phyloP scores from a whole-genome alignment of 371 early-diverging fungal genomes.

The Mucor lusitanicus region DNA sequence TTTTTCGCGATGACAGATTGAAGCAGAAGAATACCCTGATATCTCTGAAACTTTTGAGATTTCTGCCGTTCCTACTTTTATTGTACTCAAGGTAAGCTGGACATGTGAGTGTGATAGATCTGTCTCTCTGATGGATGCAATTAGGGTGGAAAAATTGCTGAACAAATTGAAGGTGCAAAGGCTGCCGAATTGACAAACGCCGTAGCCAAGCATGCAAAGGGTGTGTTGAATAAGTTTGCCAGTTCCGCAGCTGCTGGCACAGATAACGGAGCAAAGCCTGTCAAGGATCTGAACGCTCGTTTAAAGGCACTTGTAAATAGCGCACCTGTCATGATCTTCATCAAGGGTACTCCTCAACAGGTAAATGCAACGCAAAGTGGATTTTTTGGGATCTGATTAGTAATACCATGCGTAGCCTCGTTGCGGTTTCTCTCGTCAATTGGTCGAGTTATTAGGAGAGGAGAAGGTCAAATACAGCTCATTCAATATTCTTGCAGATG shows the following conservation, averaged over 20 bases:
- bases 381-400: not conserved
- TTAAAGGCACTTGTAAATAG: conserved; percentile 71
- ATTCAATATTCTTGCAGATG: conserved; percentile 90
- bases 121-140: not conserved
- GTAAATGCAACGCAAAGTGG: conserved; percentile 21
- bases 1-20: conserved; percentile 53
- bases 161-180: conserved; percentile 89
- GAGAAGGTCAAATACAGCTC: conserved; percentile 74
- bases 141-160: conserved; percentile 70
- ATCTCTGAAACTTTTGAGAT: conserved; percentile 87
- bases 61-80: conserved; percentile 89
- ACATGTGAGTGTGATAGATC: not conserved
- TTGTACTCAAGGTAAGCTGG: conserved; percentile 71
- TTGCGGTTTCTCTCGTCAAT: conserved; percentile 79
- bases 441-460: conserved; percentile 69
- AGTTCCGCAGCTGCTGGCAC: conserved; percentile 29
- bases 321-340: conserved; percentile 86
- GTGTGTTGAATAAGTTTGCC: conserved; percentile 35
- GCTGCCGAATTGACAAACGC: conserved; percentile 74
- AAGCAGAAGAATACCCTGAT: conserved; percentile 91
- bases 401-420: conserved; percentile 49
- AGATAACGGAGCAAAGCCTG: conserved; percentile 25
- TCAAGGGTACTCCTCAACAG: conserved; percentile 89
- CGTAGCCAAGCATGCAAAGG: conserved; percentile 75
- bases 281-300: conserved; percentile 66